These are phyloP conservation scores for Penicillium tannophilum DNA, from an alignment of 495 filamentous ascomycete genomes.

Conservation along the genomic window DNA sequence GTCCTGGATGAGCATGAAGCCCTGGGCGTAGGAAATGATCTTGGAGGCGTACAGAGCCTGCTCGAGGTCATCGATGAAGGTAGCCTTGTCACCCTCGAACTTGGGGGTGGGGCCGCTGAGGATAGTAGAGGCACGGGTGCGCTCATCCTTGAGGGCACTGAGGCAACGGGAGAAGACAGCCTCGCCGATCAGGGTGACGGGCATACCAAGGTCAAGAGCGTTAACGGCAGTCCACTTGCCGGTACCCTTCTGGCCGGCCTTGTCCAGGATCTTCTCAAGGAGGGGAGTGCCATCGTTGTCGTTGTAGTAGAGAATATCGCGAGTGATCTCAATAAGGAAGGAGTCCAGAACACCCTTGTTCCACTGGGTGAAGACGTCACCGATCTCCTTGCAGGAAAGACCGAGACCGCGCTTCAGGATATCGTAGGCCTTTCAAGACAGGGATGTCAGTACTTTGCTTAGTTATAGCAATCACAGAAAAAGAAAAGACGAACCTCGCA, in stretches of 20 bases:
- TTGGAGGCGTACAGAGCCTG: slow-evolving; percentile 99
- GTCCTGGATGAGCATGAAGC: slow-evolving; percentile 99
- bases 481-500: slow-evolving; percentile 71
- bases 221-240: slow-evolving; percentile 99
- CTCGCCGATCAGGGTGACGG: slow-evolving; percentile 96
- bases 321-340: slow-evolving; percentile 98
- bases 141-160: slow-evolving; percentile 92
- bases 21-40: slow-evolving; percentile 99
- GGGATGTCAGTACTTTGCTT: slow-evolving; percentile 1
- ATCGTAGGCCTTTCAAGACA: slow-evolving; percentile 81
- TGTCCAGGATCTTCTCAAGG: slow-evolving; percentile 98
- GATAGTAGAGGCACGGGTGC: slow-evolving; percentile 75
- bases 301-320: slow-evolving; percentile 95
- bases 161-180: slow-evolving; percentile 94
- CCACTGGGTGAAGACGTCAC: slow-evolving; percentile 70
- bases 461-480: not conserved
- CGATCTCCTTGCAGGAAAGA: slow-evolving; percentile 85
- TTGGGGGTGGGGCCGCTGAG: slow-evolving; percentile 75
- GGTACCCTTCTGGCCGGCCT: slow-evolving; percentile 98
- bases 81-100: slow-evolving; percentile 86
- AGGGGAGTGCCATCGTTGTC: slow-evolving; percentile 89
- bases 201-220: slow-evolving; percentile 97
- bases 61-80: slow-evolving; percentile 95
- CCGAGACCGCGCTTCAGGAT: slow-evolving; percentile 97
- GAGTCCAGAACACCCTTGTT: slow-evolving; percentile 98